Evolutionary conservation across 1,139 yeast species (phyloP), one percentile per base, ranked within the genome.

Genomic region (Saccharomyces hybrid): DNA sequence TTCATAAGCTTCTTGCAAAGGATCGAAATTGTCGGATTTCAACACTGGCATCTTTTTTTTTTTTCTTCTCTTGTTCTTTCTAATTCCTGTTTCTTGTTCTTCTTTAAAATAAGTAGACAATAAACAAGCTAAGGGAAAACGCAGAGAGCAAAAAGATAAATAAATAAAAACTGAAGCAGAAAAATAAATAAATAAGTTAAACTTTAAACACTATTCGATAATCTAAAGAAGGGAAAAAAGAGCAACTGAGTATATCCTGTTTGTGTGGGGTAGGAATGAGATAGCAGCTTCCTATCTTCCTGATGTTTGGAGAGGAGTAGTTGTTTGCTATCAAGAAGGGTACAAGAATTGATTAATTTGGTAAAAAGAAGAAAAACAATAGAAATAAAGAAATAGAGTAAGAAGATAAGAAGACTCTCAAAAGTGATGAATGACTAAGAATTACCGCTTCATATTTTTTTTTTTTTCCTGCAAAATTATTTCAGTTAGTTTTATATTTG

Each of bases 1-100:
- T 41, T 64, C 64, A 52, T 66, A 66, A 9, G 67, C 59, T 49
- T 65, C 69, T 52, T 64, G 59, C 23, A 62, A 52, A 13, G 68
- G 67, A 53, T 66, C 64, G 49, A 59, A 65, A 14, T 55, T 48
- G 42, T 64, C 69, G 26, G 70, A 65, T 28, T 57, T 57, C 42
- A 60, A 53, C 46, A 50, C 53, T 14, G 52, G 27, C 57, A 55
- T 53, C 16, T 7, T 48, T 28, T 49, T n/a, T 41, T 38, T 44
- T 49, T 23, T 14, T 26, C 14, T 25, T 26, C 5, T 29, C 38
- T 29, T 11, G 31, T 13, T 20, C 23, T 20, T 20, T 20, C 23
- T 20, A 20, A 20, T 20, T 20, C 23, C 23, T 20, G 23, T 20
- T 20, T 20, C 23, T 20, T 20, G 23, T 3, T 46, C 48, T 26